A percentile compares a stretch with the other conserved stretches of the same genome.
phyloP scores from a whole-genome alignment of 441 rosid genomes.

The Gossypium davidsonii region DNA sequence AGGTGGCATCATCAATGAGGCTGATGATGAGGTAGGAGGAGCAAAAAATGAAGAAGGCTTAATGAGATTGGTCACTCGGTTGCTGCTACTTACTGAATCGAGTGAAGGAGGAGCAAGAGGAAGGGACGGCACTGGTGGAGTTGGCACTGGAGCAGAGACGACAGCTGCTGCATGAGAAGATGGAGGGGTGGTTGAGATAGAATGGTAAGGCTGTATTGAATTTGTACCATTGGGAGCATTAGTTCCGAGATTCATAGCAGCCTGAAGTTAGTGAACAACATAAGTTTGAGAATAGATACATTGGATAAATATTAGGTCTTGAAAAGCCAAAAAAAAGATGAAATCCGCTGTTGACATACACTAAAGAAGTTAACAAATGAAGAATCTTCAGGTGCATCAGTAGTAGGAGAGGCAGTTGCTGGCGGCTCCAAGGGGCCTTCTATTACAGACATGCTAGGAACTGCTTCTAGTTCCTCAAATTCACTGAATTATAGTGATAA shows the following conservation, averaged over 20 bases:
- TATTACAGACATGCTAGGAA: constrained; percentile 51
- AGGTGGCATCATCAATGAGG: constrained; percentile 41
- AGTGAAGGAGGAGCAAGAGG: constrained; percentile 33
- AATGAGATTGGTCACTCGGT: constrained; percentile 43
- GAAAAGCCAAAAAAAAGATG: neutral
- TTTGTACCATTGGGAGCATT: constrained; percentile 27
- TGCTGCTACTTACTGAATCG: constrained; percentile 33
- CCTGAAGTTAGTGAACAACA: constrained; percentile 28
- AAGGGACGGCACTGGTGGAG: constrained; percentile 32
- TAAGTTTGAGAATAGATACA: neutral
- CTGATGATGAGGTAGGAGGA: constrained; percentile 35
- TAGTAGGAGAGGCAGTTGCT: constrained; percentile 30
- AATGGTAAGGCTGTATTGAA: constrained; percentile 34
- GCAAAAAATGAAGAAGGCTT: constrained; percentile 56
- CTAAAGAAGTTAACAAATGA: constrained; percentile 57
- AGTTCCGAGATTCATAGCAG: constrained; percentile 38
- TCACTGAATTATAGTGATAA: constrained; percentile 33
- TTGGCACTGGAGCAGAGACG: constrained; percentile 28
- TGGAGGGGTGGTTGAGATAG: constrained; percentile 32
- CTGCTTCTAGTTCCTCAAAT: constrained; percentile 69
- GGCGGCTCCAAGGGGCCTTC: constrained; percentile 66
- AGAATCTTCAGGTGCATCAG: constrained; percentile 45
- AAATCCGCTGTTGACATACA: constrained; percentile 27
- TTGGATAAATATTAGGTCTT: neutral
- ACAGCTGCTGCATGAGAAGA: constrained; percentile 30